These are phyloP conservation scores for Periconia macrospinosa DNA, from an alignment of 2,329 filamentous ascomycete genomes.

Conservation along the genomic window DNA sequence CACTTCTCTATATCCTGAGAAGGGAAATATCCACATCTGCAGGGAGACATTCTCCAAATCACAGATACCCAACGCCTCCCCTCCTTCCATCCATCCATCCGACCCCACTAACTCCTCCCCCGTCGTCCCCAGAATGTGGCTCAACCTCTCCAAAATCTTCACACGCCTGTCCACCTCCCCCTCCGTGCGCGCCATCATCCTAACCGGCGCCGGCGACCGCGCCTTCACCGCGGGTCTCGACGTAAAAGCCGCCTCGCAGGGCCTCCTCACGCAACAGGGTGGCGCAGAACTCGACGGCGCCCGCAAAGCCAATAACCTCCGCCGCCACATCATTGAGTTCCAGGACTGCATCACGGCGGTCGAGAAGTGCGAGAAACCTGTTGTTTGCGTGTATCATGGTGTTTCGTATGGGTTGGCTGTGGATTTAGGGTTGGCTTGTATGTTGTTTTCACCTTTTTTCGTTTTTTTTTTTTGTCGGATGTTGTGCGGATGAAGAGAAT, in stretches of 20 bases:
- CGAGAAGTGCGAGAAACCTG: conserved; percentile 79
- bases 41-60: too few species aligned
- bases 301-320: conserved; percentile 57
- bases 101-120: background rate
- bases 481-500: too few species aligned
- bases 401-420: conserved; percentile 42
- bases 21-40: too few species aligned
- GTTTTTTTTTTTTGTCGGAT: background rate
- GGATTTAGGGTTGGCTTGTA: conserved; percentile 44
- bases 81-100: too few species aligned
- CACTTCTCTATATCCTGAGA: too few species aligned
- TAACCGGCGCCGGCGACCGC: conserved; percentile 78
- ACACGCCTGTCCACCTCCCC: conserved; percentile 69
- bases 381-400: conserved; percentile 18
- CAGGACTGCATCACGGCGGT: conserved; percentile 75
- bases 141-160: conserved; percentile 76
- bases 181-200: conserved; percentile 73
- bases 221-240: conserved; percentile 89
- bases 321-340: conserved; percentile 74
- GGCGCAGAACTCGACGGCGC: conserved; percentile 56
- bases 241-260: conserved; percentile 65
- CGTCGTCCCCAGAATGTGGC: conserved; percentile 77
- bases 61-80: too few species aligned
- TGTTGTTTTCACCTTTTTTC: background rate
- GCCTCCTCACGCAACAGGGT: conserved; percentile 39